Base-by-base conservation (phyloP, 2,329 filamentous ascomycete species). In the Alternaria novae-zelandiae region DNA sequence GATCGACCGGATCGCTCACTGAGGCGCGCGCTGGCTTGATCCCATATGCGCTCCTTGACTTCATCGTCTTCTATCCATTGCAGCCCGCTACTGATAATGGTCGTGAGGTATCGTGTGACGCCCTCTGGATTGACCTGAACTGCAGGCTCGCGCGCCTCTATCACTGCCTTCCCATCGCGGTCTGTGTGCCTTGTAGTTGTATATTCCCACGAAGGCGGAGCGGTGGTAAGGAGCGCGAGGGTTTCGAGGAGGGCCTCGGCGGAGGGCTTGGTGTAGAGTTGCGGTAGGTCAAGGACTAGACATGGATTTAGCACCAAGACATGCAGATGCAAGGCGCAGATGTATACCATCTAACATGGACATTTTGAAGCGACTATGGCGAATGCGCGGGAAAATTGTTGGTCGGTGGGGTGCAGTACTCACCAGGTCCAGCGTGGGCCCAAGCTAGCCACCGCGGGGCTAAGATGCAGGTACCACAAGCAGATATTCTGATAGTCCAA, bases 1-100 rank as follows among this genome's bases (percentile, higher is more conserved):
- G 78, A 87, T 57, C 96, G 87, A 2, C 96, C 96, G 65, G 94
- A 97, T 15, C 95, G 87, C 79, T 97, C 94, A 46, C 92, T 90
- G 65, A 98, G 86, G 51, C 95, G 86, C 63, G 87, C 86, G 70
- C 93, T 94, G 2, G 95, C 94, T 68, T 90, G 84, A 49, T 91
- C 89, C 92, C 94, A 97, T 13, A 96, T 80, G 6, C 80, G 74
- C 75, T 95, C 92, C 73, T 86, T 88, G 67, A 87, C 83, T 4
- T 87, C 87, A 23, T 93, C 90, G 62, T 88, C 84, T 8, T 85
- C 78, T 60, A 95, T 86, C 92, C 92, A 96, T 15, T 79, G 76
- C 41, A 96, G 83, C 5, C 84, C 82, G 71, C 86, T 92, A 71
- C 87, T 86, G 72, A 94, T 86, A 68, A 95, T 89, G 46, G 84